Evolutionary conservation across 176 grass and related monocot species (phyloP).

Genomic region (Phyllostachys edulis): DNA sequence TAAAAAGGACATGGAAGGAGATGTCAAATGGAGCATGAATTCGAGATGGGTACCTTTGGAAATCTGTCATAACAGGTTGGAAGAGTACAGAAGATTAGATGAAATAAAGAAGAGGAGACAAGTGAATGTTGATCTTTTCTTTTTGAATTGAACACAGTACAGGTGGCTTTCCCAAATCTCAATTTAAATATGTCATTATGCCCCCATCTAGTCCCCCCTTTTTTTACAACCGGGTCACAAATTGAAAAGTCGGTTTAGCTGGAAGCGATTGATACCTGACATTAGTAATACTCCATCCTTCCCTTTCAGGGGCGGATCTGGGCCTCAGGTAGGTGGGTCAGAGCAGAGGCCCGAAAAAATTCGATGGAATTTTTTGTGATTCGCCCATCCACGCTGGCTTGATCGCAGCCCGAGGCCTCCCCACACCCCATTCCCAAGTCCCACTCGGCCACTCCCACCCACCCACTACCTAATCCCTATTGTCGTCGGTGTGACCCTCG

Average conservation of each 20-base stretch:
- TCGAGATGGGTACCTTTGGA: conserved; percentile 2
- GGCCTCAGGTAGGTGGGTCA: too few relatives aligned
- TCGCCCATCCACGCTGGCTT: too few relatives aligned
- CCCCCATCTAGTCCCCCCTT: background rate
- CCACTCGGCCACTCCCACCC: too few relatives aligned
- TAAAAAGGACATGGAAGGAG: background rate
- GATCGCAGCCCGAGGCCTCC: too few relatives aligned
- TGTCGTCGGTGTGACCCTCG: too few relatives aligned
- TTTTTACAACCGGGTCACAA: background rate
- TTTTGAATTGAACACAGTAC: background rate
- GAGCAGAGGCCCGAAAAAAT: too few relatives aligned
- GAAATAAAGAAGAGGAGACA: background rate
- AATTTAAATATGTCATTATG: background rate
- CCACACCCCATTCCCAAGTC: too few relatives aligned
- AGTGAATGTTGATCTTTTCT: conserved; percentile 17
- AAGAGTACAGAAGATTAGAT: background rate
- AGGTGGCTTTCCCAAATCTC: background rate
- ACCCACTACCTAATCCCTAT: too few relatives aligned
- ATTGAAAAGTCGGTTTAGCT: conserved; percentile 6
- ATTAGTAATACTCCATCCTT: background rate
- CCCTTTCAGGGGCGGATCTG: too few relatives aligned
- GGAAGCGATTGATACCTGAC: background rate
- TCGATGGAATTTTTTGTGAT: too few relatives aligned
- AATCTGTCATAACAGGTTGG: conserved; percentile 35
- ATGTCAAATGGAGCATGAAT: conserved; percentile 24